Conservation (phyloP, 2,329 filamentous ascomycete genomes). For the Pseudopyrenochaeta lycopersici region DNA sequence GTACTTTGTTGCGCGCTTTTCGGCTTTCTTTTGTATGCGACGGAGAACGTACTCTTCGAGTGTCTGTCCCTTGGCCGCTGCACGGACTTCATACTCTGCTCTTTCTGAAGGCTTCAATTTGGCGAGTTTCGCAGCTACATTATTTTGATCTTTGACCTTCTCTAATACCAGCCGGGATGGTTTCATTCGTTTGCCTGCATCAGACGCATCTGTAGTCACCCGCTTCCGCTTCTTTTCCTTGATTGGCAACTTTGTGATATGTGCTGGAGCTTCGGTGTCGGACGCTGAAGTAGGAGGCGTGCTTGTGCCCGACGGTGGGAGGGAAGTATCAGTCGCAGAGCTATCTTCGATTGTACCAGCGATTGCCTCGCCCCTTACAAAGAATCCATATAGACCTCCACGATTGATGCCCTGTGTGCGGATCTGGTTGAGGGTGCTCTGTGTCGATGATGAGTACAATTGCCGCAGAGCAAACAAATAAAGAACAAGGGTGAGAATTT, state of each 20-base stretch:
- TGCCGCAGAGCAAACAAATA: not conserved
- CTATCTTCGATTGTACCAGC: conserved; percentile 70
- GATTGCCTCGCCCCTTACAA: conserved; percentile 82
- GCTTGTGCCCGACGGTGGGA: conserved; percentile 23
- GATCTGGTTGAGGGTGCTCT: conserved; percentile 62
- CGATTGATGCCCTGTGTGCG: conserved; percentile 57
- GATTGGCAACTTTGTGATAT: conserved; percentile 11
- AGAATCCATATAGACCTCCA: conserved; percentile 79
- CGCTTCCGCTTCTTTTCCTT: conserved; percentile 43
- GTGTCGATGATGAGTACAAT: conserved; percentile 49
- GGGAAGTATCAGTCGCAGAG: conserved; percentile 28
- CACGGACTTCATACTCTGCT: conserved; percentile 43
- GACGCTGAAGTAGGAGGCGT: conserved; percentile 42
- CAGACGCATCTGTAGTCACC: conserved; percentile 10
- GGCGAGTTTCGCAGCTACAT: conserved; percentile 34
- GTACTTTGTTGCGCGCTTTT: conserved; percentile 17
- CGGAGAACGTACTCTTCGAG: conserved; percentile 48
- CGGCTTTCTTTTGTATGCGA: conserved; percentile 45
- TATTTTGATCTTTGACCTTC: conserved; percentile 12
- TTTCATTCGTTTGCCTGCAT: conserved; percentile 24
- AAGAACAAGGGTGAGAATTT: not conserved
- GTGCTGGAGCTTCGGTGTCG: conserved; percentile 24
- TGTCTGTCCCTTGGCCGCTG: conserved; percentile 48
- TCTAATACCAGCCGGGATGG: conserved; percentile 3
- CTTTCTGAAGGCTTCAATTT: conserved; percentile 39